Conservation (phyloP, 129 eudicot species). For the Mikania micrantha region DNA sequence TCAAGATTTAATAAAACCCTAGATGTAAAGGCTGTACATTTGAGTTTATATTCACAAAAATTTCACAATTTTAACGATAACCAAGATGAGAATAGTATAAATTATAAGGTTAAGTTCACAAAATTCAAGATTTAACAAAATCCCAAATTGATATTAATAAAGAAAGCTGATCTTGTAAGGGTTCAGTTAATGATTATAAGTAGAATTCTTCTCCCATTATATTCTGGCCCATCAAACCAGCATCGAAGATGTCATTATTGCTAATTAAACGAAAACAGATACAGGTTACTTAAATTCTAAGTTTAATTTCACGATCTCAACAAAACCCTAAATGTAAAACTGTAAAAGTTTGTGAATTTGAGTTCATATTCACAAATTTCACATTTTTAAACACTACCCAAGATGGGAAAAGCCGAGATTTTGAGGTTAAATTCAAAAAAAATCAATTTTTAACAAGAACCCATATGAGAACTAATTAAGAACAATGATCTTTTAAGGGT, state of each 20-base stretch:
- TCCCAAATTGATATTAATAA: background rate
- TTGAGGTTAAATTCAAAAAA: background rate
- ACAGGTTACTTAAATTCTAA: background rate
- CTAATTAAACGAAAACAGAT: background rate
- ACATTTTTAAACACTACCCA: background rate
- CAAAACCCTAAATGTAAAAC: conserved; percentile 2
- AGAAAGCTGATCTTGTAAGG: background rate
- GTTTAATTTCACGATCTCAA: background rate
- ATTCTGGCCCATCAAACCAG: conserved; percentile 23
- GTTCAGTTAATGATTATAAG: background rate
- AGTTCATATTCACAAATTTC: conserved; percentile 6
- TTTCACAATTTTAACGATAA: conserved; percentile 1
- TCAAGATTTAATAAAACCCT: conserved; percentile 10
- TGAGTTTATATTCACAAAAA: conserved; percentile 6
- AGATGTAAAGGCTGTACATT: background rate
- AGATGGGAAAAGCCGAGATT: background rate
- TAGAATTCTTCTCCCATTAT: conserved; percentile 4
- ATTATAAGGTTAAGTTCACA: background rate
- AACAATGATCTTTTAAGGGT: background rate
- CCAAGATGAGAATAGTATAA: background rate
- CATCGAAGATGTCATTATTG: conserved; percentile 37
- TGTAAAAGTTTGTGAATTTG: background rate
- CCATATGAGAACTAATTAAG: background rate
- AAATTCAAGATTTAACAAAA: background rate
- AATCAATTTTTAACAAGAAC: background rate